These are phyloP conservation scores for Citrus hindsii DNA, from an alignment of 345 rosid genomes.

Conservation along the genomic window DNA sequence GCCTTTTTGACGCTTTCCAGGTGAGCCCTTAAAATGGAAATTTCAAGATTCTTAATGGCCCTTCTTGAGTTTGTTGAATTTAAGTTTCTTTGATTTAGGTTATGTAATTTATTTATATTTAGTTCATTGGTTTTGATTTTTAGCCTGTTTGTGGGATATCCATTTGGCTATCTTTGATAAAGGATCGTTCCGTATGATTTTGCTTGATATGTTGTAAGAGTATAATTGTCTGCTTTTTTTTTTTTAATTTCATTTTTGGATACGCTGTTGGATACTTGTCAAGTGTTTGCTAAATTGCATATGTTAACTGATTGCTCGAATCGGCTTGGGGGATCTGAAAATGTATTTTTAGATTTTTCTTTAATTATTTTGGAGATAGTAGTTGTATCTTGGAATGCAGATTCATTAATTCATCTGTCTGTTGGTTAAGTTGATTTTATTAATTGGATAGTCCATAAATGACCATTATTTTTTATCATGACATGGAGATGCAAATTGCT, in stretches of 20 bases:
- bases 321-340: background rate
- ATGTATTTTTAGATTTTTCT: too few species aligned
- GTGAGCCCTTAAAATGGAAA: slow-evolving; percentile 16
- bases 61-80: too few species aligned
- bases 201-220: too few species aligned
- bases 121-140: too few species aligned
- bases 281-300: background rate
- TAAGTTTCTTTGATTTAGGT: too few species aligned
- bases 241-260: background rate
- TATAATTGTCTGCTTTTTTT: background rate
- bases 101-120: too few species aligned
- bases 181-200: too few species aligned
- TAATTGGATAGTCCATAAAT: background rate
- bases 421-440: background rate
- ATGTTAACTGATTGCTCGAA: background rate
- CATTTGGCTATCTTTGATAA: too few species aligned
- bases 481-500: background rate
- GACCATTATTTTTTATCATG: background rate
- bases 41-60: background rate
- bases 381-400: background rate
- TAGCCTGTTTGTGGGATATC: too few species aligned
- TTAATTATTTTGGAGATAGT: background rate
- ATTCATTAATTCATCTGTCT: background rate
- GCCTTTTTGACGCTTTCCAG: slow-evolving; percentile 42
- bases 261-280: background rate